Percentiles rank a stretch among this genome's conserved stretches.
These are phyloP conservation scores for Triadica sebifera DNA, from an alignment of 345 rosid species.

Conservation along the genomic window DNA sequence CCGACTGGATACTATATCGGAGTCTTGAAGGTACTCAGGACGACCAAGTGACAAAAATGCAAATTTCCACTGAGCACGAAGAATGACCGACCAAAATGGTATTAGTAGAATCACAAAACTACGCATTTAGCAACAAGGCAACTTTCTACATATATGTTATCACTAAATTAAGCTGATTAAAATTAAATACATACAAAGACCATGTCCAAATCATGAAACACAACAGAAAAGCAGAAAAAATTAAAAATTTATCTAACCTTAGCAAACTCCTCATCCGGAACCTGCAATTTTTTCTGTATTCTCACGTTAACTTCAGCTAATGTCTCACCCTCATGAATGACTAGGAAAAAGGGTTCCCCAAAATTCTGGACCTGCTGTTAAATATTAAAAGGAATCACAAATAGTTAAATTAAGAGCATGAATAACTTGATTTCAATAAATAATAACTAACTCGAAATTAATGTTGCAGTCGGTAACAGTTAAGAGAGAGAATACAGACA, in stretches of 20 bases:
- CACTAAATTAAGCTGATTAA: neutral
- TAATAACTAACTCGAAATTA: neutral
- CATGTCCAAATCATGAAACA: no score
- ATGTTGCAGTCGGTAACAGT: neutral
- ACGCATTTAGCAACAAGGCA: neutral
- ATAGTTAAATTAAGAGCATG: neutral
- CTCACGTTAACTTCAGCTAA: slow-evolving; percentile 71
- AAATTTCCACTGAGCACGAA: slow-evolving; percentile 34
- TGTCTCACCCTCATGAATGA: slow-evolving; percentile 86
- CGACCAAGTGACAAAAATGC: slow-evolving; percentile 68
- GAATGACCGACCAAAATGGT: neutral
- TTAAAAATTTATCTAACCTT: slow-evolving; percentile 22
- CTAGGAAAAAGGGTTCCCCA: slow-evolving; percentile 96
- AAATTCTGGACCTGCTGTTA: slow-evolving; percentile 84
- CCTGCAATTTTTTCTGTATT: slow-evolving; percentile 37
- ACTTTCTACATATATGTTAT: neutral
- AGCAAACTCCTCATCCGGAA: slow-evolving; percentile 36
- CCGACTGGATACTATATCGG: slow-evolving; percentile 28
- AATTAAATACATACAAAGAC: neutral
- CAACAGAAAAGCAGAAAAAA: neutral
- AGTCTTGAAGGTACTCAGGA: slow-evolving; percentile 43
- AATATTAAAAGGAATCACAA: neutral
- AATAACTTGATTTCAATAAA: neutral
- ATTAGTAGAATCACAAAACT: neutral
- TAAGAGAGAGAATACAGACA: neutral